phyloP scores from a whole-genome alignment of 768 basidiomycete species.

The Russula earlei region DNA sequence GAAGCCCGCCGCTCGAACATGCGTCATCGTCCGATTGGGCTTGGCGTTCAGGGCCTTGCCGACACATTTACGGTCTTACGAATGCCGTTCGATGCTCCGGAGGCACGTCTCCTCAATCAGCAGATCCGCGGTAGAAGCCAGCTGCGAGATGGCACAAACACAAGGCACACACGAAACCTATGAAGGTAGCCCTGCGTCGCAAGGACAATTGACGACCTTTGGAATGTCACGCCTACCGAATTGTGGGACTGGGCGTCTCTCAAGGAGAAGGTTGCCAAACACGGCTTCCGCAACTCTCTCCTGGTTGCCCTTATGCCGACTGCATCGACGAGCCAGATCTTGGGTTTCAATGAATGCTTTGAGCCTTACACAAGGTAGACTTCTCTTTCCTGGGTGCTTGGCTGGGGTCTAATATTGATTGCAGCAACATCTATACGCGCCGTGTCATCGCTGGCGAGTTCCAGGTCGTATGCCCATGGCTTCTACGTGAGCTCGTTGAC shows the following conservation, averaged over 20 bases:
- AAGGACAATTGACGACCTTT: conserved; percentile 83
- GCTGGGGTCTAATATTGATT: conserved; percentile 2
- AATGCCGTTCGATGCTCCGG: conserved; percentile 88
- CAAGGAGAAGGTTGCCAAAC: conserved; percentile 75
- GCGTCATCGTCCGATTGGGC: conserved; percentile 94
- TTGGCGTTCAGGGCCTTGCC: conserved; percentile 92
- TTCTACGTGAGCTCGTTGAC: conserved; percentile 95
- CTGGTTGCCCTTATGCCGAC: conserved; percentile 98
- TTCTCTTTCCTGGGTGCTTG: not conserved
- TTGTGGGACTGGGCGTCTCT: conserved; percentile 92
- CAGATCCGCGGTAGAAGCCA: conserved; percentile 90
- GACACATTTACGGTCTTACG: conserved; percentile 97
- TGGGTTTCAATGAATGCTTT: conserved; percentile 98
- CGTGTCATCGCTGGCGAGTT: conserved; percentile 99
- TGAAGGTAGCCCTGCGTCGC: conserved; percentile 81
- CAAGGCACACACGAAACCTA: conserved; percentile 85
- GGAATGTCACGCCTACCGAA: conserved; percentile 79
- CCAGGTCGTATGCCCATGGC: conserved; percentile 98
- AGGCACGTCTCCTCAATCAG: conserved; percentile 80
- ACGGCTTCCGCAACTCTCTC: conserved; percentile 84
- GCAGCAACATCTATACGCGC: conserved; percentile 95
- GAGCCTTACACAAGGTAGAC: conserved; percentile 90
- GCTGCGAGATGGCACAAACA: conserved; percentile 70
- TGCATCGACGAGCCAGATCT: conserved; percentile 95
- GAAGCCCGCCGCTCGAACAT: conserved; percentile 91